Evolutionary conservation across 1,139 yeast genomes (phyloP).

Genomic region (Suhomyces kunorum): DNA sequence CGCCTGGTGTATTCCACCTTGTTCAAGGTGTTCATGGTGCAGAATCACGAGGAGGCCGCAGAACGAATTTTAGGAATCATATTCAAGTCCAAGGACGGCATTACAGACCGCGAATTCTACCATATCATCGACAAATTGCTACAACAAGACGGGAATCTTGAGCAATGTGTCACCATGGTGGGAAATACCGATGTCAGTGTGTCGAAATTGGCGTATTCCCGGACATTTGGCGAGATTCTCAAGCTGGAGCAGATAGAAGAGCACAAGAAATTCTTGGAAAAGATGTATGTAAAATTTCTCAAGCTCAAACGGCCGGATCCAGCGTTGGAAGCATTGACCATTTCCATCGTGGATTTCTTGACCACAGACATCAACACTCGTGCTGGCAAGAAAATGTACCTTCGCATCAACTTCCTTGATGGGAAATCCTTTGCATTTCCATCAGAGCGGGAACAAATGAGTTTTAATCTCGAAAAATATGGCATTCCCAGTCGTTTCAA

Average conservation of each 20-base stretch:
- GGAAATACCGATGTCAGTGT: conserved; percentile 21
- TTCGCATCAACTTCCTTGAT: conserved; percentile 10
- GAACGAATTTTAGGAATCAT: conserved; percentile 35
- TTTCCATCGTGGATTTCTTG: conserved; percentile 12
- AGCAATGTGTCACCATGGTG: conserved; percentile 27
- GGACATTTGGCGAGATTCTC: conserved; percentile 19
- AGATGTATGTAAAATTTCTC: conserved; percentile 15
- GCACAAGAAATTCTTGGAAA: conserved; percentile 14
- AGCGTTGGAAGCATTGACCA: conserved; percentile 14
- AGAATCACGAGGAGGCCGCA: conserved; percentile 31
- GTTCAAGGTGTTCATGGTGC: conserved; percentile 31
- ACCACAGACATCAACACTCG: conserved; percentile 14
- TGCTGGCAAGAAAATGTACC: conserved; percentile 18
- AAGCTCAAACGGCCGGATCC: conserved; percentile 16
- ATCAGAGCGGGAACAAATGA: conserved; percentile 4
- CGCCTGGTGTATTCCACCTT: conserved; percentile 39
- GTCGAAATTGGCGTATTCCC: conserved; percentile 30
- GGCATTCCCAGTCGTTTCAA: conserved; percentile 20
- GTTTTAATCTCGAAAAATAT: conserved; percentile 17
- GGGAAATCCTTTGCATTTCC: conserved; percentile 10
- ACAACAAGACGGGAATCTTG: conserved; percentile 23
- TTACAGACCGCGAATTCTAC: conserved; percentile 30
- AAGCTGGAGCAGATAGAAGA: conserved; percentile 14
- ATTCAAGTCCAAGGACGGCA: conserved; percentile 29
- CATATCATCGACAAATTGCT: conserved; percentile 31